Conservation (phyloP, 2,329 filamentous ascomycete genomes). For the Fusarium sp. region DNA sequence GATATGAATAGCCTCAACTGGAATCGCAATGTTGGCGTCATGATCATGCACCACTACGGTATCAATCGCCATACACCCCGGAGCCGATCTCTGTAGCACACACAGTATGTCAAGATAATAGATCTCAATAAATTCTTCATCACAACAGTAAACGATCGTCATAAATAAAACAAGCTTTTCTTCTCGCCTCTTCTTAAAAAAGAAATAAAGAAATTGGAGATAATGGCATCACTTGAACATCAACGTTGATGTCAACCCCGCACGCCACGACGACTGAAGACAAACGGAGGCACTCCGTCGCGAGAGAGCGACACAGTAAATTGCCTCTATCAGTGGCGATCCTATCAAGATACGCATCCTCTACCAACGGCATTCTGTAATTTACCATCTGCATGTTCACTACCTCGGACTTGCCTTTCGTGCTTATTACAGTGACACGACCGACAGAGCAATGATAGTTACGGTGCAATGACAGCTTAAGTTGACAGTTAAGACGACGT, state of each 20-base stretch:
- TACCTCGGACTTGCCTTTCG: neutral
- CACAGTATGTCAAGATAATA: no score
- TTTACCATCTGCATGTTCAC: no score
- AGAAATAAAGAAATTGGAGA: no score
- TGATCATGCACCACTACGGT: no score
- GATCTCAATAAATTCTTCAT: neutral
- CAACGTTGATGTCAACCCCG: neutral
- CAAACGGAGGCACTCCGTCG: neutral
- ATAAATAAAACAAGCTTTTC: neutral
- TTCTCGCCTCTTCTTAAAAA: no score
- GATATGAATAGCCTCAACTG: neutral
- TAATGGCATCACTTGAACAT: neutral
- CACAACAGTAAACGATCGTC: neutral
- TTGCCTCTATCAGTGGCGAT: slow-evolving; percentile 6
- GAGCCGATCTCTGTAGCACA: neutral
- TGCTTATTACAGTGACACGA: neutral
- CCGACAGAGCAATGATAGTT: neutral
- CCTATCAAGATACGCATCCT: neutral
- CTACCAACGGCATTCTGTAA: no score
- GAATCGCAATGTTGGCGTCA: neutral
- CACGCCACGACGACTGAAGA: neutral
- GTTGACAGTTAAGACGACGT: slow-evolving; percentile 23
- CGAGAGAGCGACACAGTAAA: slow-evolving; percentile 18
- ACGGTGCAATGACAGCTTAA: neutral
- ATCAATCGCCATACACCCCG: neutral